Percentiles rank a stretch among this genome's conserved stretches.
Evolutionary conservation across 140 eudicot species (phyloP).

Genomic region (Eryngium alpinum): DNA sequence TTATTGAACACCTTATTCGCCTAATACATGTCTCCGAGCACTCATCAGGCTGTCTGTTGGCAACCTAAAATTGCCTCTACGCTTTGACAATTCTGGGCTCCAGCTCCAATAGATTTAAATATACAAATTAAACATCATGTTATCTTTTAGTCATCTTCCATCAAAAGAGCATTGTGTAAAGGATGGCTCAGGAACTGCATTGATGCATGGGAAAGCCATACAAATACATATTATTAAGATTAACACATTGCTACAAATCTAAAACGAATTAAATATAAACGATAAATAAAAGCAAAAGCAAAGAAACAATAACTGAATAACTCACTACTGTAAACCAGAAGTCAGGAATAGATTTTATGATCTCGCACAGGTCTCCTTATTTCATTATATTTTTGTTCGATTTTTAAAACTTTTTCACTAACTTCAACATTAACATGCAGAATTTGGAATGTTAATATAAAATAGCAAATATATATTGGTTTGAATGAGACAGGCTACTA

Average conservation of each 20-base stretch:
- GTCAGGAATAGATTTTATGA: conserved; percentile 44
- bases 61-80: background rate
- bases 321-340: conserved; percentile 59
- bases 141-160: conserved; percentile 51
- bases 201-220: background rate
- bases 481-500: no score
- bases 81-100: no score
- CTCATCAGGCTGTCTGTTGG: background rate
- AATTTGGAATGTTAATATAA: background rate
- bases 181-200: conserved; percentile 58
- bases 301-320: background rate
- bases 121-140: background rate
- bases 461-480: no score
- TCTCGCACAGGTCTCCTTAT: conserved; percentile 43
- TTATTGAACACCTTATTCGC: no score
- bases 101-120: background rate
- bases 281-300: background rate
- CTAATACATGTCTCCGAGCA: no score
- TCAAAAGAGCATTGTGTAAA: conserved; percentile 37
- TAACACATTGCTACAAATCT: background rate
- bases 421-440: conserved; percentile 49
- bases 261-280: background rate
- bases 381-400: conserved; percentile 48
- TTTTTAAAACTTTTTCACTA: conserved; percentile 37
- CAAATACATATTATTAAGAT: background rate